phyloP scores from a whole-genome alignment of 139 green algal species.

The Nannochloris sp. region DNA sequence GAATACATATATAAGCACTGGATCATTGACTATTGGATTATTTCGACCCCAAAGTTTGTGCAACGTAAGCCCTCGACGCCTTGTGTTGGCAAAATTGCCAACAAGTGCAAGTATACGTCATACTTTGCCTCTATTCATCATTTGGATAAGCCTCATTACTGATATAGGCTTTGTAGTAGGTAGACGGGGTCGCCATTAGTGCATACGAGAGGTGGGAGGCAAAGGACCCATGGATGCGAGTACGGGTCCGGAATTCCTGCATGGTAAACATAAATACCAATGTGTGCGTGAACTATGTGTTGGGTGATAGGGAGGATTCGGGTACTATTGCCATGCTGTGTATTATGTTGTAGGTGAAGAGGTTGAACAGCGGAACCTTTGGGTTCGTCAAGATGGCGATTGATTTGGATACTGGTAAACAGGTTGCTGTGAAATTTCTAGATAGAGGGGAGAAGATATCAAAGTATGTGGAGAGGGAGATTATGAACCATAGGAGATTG shows the following conservation, averaged over 20 bases:
- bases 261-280: conserved; percentile 1
- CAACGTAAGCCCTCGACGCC: no score
- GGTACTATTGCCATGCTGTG: neutral
- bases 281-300: conserved; percentile 1
- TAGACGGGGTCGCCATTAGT: no score
- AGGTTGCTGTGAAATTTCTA: conserved; percentile 77
- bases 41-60: no score
- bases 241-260: neutral
- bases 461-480: conserved; percentile 96
- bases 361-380: conserved; percentile 73
- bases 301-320: no score
- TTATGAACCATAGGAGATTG: conserved; percentile 90
- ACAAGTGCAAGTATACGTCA: no score
- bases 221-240: neutral
- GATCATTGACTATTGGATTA: no score
- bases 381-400: conserved; percentile 75
- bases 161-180: no score
- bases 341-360: conserved; percentile 29
- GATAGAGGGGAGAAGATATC: conserved; percentile 78
- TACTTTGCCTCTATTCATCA: no score
- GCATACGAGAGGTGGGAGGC: no score
- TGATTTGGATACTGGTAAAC: conserved; percentile 54
- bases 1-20: no score
- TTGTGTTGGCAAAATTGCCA: no score
- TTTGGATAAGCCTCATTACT: no score